Percentiles rank a stretch among this genome's conserved stretches.
phyloP scores from a whole-genome alignment of 805 yeast genomes.

The Zygosaccharomyces rouxii region DNA sequence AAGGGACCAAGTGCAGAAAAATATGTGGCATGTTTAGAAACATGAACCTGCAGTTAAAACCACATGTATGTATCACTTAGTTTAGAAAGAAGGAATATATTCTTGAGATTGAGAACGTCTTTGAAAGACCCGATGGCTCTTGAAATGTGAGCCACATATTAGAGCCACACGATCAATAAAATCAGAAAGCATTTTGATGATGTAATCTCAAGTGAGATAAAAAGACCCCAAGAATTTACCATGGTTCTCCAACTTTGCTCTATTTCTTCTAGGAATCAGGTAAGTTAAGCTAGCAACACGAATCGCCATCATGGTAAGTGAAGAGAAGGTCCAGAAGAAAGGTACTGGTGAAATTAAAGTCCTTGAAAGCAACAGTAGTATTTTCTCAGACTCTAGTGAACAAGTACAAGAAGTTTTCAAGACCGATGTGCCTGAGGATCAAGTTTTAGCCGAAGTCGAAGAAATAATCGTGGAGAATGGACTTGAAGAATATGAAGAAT shows the following conservation, averaged over 20 bases:
- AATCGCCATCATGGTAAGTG: not conserved
- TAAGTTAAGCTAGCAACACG: not conserved
- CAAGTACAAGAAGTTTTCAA: conserved; percentile 13
- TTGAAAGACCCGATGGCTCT: not conserved
- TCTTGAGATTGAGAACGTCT: not conserved
- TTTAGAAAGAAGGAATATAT: not conserved
- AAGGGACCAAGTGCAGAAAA: conserved; percentile 43
- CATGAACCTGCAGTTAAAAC: not conserved
- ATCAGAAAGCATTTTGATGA: not conserved
- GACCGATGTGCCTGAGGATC: conserved; percentile 15
- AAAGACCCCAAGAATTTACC: not conserved
- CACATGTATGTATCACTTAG: not conserved
- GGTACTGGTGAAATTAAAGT: not conserved
- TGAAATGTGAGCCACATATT: not conserved
- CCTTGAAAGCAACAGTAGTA: not conserved
- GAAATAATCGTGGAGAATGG: conserved; percentile 10
- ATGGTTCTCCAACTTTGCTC: not conserved
- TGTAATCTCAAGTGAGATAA: too few species aligned
- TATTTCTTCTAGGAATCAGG: not conserved
- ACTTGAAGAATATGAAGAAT: conserved; percentile 28
- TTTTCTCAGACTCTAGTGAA: not conserved
- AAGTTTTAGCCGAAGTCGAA: conserved; percentile 15
- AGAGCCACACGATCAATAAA: not conserved
- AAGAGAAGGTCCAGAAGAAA: not conserved
- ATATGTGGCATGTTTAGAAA: conserved; percentile 32